Base-by-base conservation (phyloP, 768 basidiomycete genomes). In the Boletus subparvulus region DNA sequence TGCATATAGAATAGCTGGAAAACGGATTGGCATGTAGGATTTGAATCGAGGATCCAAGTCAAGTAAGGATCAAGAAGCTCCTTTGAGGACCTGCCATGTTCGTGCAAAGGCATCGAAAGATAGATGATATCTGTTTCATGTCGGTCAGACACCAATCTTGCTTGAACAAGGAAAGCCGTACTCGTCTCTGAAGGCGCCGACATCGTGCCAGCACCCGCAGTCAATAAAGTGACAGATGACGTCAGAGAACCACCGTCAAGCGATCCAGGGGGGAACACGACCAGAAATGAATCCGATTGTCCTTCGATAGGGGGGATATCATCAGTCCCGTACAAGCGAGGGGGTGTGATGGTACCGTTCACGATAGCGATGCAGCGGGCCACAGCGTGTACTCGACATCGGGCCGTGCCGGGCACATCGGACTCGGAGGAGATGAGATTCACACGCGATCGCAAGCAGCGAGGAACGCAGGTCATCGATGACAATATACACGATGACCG, bases 241-340 rank as follows among this genome's bases (percentile, higher is more conserved):
- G 70, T 70, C 3, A 77, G 74, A 21, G 85, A 85, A 28, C 77
- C 82, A 40, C 58, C 68, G 2, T 68, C 51, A 9, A 90, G 64
- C 0, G 84, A 81, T 1, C 74, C 75, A 1, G 92, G 93, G 0
- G 92, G 89, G 60, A 93, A 92, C 6, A 93, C 78, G 6, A 94
- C 67, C 14, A 93, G 68, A 3, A 79, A 81, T 16, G 88, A 86
- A 65, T 94, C 92, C 14, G 64, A 66, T 28, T 66, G 62, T 14
- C 64, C 59, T 30, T 75, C 71, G 6, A 19, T 28, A 4, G 46
- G 9, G 0, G 50, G 14, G 4, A 26, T 54, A 17, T 61, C 60
- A 10, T 71, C 61, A 8, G 48, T 61, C 21, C 69, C 73, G 16
- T 71, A 57, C 21, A 76, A 55, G 61, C 69, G 47, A 40, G 63